Conservation (phyloP, 1,139 yeast species). For the Meyerozyma elateridarum region DNA sequence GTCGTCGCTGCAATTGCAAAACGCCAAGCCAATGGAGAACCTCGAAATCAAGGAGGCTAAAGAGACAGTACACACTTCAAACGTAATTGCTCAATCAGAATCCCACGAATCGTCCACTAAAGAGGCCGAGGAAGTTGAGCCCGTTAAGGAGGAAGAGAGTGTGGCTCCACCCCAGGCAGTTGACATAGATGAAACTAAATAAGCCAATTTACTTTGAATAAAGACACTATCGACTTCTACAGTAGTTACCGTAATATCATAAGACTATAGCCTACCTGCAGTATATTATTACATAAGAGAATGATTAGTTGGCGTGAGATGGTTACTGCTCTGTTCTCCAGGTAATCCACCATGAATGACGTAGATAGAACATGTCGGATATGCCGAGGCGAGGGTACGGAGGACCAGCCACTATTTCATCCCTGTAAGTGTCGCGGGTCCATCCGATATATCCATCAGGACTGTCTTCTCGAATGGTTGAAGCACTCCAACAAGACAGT, state of each 20-base stretch:
- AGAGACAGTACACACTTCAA: constrained; percentile 17
- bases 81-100: background rate
- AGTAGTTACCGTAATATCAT: too few species aligned
- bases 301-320: too few species aligned
- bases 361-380: constrained; percentile 65
- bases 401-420: constrained; percentile 73
- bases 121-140: constrained; percentile 4
- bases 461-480: constrained; percentile 87
- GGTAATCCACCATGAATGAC: constrained; percentile 10
- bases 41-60: constrained; percentile 19
- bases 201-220: background rate
- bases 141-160: background rate
- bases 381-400: constrained; percentile 87
- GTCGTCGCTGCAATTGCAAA: background rate
- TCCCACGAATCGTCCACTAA: constrained; percentile 2
- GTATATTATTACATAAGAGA: too few species aligned
- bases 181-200: constrained; percentile 2
- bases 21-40: constrained; percentile 13
- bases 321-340: too few species aligned
- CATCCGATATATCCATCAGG: constrained; percentile 89
- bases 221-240: too few species aligned
- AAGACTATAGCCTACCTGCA: too few species aligned
- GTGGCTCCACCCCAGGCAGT: constrained; percentile 7
- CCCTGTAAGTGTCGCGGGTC: constrained; percentile 96
- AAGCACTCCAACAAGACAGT: constrained; percentile 55